Evolutionary conservation across 2,329 filamentous ascomycete species (phyloP).

Genomic region (Epichloe sibirici): DNA sequence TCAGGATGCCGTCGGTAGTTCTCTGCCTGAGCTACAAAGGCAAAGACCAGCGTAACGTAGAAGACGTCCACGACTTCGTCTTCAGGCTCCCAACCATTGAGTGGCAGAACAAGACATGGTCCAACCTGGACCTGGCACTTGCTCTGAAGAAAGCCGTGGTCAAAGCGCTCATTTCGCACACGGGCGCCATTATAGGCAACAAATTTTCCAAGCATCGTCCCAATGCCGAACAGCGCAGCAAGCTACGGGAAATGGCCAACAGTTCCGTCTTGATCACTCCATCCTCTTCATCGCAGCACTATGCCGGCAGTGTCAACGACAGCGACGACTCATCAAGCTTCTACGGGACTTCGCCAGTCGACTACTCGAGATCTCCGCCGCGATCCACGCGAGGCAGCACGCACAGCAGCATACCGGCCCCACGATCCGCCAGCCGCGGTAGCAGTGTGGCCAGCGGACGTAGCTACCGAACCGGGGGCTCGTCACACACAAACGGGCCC

Average conservation of each 20-base stretch:
- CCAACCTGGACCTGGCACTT: slow-evolving; percentile 85
- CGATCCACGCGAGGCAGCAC: slow-evolving; percentile 37
- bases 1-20: slow-evolving; percentile 90
- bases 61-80: slow-evolving; percentile 95
- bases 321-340: slow-evolving; percentile 46
- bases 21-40: slow-evolving; percentile 95
- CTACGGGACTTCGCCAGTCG: slow-evolving; percentile 40
- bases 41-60: slow-evolving; percentile 85
- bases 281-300: slow-evolving; percentile 22
- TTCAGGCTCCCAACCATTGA: slow-evolving; percentile 91
- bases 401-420: slow-evolving; percentile 33
- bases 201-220: slow-evolving; percentile 88
- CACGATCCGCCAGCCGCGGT: slow-evolving; percentile 36
- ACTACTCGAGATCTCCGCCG: slow-evolving; percentile 48
- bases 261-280: slow-evolving; percentile 52
- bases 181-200: slow-evolving; percentile 92
- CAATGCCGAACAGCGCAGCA: slow-evolving; percentile 63
- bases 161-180: slow-evolving; percentile 86
- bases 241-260: slow-evolving; percentile 73
- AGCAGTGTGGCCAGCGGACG: slow-evolving; percentile 38
- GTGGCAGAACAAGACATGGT: slow-evolving; percentile 98
- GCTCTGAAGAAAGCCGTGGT: slow-evolving; percentile 91
- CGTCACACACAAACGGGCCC: slow-evolving; percentile 13
- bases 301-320: slow-evolving; percentile 32
- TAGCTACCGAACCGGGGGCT: slow-evolving; percentile 27